These are phyloP conservation scores for Mortierella sp. DNA, from an alignment of 371 early-diverging fungal species.

Conservation along the genomic window DNA sequence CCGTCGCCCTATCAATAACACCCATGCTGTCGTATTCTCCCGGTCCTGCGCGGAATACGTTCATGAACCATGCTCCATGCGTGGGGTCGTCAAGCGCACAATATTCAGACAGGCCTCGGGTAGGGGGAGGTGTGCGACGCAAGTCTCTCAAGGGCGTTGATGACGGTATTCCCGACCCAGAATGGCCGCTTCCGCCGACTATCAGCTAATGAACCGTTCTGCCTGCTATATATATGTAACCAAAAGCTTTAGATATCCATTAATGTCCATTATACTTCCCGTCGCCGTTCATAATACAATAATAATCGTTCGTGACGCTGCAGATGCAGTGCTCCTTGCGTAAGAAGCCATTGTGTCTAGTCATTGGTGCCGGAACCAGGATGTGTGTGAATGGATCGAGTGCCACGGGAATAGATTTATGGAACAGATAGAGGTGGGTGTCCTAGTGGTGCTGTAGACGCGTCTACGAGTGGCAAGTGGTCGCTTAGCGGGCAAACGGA, in stretches of 20 bases:
- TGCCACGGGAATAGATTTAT: no score
- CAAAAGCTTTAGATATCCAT: no score
- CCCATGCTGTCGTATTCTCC: background rate
- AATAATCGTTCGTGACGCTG: no score
- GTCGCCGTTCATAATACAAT: no score
- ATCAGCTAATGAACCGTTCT: background rate
- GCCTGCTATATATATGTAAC: no score
- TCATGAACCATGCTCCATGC: conserved; percentile 1
- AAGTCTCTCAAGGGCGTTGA: conserved; percentile 23
- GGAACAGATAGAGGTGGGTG: no score
- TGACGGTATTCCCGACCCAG: background rate
- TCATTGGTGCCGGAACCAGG: no score
- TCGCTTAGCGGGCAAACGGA: conserved; percentile 11
- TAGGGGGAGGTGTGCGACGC: conserved; percentile 33
- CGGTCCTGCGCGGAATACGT: conserved; percentile 9
- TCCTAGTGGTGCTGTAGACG: background rate
- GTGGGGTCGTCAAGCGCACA: background rate
- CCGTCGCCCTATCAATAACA: background rate
- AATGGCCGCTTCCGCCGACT: conserved; percentile 11
- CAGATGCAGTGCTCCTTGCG: no score
- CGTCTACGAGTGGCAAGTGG: background rate
- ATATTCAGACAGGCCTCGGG: conserved; percentile 23
- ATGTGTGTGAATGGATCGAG: no score
- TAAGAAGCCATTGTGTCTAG: no score
- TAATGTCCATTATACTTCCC: no score